Percentiles rank a stretch among this genome's conserved stretches.
These are phyloP conservation scores for Calocera cornea DNA, from an alignment of 768 basidiomycete genomes.

Conservation along the genomic window DNA sequence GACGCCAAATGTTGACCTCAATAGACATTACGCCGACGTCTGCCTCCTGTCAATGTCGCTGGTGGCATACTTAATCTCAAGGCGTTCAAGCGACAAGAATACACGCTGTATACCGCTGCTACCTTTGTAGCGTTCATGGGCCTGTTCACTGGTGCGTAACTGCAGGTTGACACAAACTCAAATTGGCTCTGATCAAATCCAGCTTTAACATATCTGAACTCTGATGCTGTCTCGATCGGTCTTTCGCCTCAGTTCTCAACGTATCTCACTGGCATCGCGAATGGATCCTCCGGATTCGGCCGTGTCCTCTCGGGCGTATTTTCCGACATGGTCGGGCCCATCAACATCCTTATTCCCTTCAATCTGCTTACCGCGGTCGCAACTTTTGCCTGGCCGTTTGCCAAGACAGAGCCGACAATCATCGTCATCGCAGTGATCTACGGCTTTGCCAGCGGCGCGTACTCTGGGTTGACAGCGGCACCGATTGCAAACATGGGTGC, in stretches of 20 bases:
- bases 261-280: conserved; percentile 20
- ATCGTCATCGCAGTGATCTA: neutral
- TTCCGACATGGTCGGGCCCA: conserved; percentile 32
- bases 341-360: conserved; percentile 58
- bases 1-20: no score
- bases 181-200: conserved; percentile 1
- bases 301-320: conserved; percentile 21
- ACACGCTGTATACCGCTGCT: conserved; percentile 43
- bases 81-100: conserved; percentile 42
- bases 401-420: conserved; percentile 23
- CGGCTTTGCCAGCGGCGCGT: conserved; percentile 32
- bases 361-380: conserved; percentile 41
- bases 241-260: conserved; percentile 6
- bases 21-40: conserved; percentile 30
- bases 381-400: conserved; percentile 63
- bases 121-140: conserved; percentile 50
- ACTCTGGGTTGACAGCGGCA: conserved; percentile 17
- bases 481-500: conserved; percentile 11
- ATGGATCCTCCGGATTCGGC: conserved; percentile 20
- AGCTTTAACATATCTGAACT: conserved; percentile 17
- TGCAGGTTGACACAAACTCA: conserved; percentile 8
- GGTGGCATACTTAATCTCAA: conserved; percentile 46
- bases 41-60: conserved; percentile 39
- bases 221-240: conserved; percentile 9
- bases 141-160: conserved; percentile 44